Base-by-base conservation (phyloP, 2,329 filamentous ascomycete species). In the Sporothrix luriei region DNA sequence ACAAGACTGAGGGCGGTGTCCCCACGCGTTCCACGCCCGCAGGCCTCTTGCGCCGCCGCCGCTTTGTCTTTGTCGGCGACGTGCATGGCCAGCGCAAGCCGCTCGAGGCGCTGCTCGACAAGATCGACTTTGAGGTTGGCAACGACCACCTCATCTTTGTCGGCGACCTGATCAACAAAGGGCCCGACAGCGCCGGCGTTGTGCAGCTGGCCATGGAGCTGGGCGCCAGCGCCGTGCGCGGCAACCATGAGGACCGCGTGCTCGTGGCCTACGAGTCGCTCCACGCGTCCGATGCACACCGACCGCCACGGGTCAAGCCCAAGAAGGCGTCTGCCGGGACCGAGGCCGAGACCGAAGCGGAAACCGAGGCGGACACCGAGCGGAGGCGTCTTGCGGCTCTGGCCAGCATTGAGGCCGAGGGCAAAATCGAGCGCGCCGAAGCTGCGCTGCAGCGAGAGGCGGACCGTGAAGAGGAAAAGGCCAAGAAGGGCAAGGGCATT, bases 201-300 rank as follows among this genome's bases (percentile, higher is more conserved):
- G 84, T 98, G 62, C 87, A 90, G 70, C 83, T 93, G 54, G 90
- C 92, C 49, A 91, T 93, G 77, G 80, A 85, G 16, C 80, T 94
- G 49, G 86, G 87, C 66, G 94, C 94, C 26, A 92, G 90, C 40
- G 92, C 88, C 72, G 93, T 98, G 10, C 89, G 94, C 66, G 95
- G 95, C 21, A 97, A 97, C 79, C 92, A 97, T 80, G 95, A 99
- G 78, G 94, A 98, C 78, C 86, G 89, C 26, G 84, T 97, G 24
- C 84, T 98, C n/a, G 84, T 90, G 10, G 85, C 88, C 1, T 86
- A 88, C 71, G 81, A 83, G 38, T 76, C 78, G 48, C 75, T 80
- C 74, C 69, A 62, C 68, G 0, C 62, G 6, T 46, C 38, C 57
- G 57, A 46, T n/a, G 21, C 29, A 7, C 16, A 13, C 16, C 19